Base-by-base conservation (phyloP, 2,329 filamentous ascomycete genomes). In the Apiospora aurea region DNA sequence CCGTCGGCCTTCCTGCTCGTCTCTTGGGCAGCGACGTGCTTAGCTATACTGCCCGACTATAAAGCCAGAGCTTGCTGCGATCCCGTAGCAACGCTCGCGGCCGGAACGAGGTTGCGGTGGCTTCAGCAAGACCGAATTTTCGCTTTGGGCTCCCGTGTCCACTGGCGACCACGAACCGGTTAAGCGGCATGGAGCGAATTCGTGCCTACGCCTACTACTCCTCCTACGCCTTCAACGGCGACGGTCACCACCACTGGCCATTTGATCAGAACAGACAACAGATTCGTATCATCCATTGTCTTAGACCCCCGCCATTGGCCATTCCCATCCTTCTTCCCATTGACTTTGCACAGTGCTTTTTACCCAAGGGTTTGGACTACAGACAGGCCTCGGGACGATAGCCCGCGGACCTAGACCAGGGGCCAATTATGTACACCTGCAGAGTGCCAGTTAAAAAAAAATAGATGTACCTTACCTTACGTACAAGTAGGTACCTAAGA, bases 291-390 rank as follows among this genome's bases (percentile, higher is more conserved):
- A 64, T 64, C 26, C 26, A 29, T 29, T 29, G 53, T 64, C 29
- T 64, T n/a, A n/a, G 29, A 64, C 53, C 53, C 53, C 53, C 29
- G 53, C 53, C 53, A 38, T 38, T n/a, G 29, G 18, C 4, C 16
- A 38, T n/a, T 61, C 16, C 34, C 34, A 38, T 38, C 2, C 34
- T 38, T 38, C 34, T 38, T 38, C 34, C 53, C 53, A 61, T 61
- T 61, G 53, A 38, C 53, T 61, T 64, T 64, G 53, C 53, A 64
- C 53, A 64, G 53, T 64, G 53, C 34, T n/a, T 64, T 64, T 18
- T 64, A 6, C 14, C 49, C 49, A n/a, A 34, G 34, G 21, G 4
- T 64, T 34, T 7, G 53, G 53, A 61, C 26, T 61, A 38, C 13
- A 38, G 10, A 11, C 14, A 38, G 29, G 29, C n/a, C 18, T 38